phyloP scores from a whole-genome alignment of 2,329 filamentous ascomycete genomes.

The Hymenotorrendiella dingleyae region DNA sequence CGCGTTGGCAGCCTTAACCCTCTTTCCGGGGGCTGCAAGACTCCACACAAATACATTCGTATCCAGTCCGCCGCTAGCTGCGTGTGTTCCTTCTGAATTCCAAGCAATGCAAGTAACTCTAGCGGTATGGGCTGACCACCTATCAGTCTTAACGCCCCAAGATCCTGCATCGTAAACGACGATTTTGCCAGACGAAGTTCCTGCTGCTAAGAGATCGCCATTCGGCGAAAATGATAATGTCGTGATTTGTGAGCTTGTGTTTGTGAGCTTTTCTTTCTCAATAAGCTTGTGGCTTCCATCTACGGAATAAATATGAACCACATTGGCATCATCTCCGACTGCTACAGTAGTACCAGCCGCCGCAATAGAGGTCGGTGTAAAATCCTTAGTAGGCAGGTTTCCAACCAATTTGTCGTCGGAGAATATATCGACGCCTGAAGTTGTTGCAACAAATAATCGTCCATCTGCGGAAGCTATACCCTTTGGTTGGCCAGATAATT shows the following conservation, averaged over 20 bases:
- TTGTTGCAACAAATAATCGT: conserved; percentile 44
- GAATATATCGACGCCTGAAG: conserved; percentile 53
- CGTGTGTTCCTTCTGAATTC: conserved; percentile 71
- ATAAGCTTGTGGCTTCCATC: conserved; percentile 50
- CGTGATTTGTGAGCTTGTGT: conserved; percentile 67
- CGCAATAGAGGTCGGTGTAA: conserved; percentile 65
- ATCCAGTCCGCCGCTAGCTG: conserved; percentile 80
- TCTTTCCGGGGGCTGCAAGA: conserved; percentile 71
- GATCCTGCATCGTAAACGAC: conserved; percentile 64
- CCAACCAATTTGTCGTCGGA: conserved; percentile 55
- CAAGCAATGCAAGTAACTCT: conserved; percentile 66
- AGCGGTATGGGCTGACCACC: conserved; percentile 67
- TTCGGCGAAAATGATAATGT: conserved; percentile 76
- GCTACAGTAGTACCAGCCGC: conserved; percentile 64
- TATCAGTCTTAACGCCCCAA: conserved; percentile 73
- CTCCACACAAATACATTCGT: conserved; percentile 94
- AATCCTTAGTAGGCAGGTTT: conserved; percentile 51
- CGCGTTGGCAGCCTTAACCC: conserved; percentile 78
- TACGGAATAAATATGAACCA: conserved; percentile 67
- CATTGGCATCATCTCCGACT: conserved; percentile 69
- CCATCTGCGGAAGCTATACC: conserved; percentile 53
- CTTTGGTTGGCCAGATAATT: conserved; percentile 76
- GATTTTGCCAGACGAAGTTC: conserved; percentile 82
- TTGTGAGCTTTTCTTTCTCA: conserved; percentile 44
- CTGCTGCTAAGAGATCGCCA: conserved; percentile 73